These are phyloP conservation scores for Borealophlyctis nickersoniae DNA, from an alignment of 192 early-diverging fungal species.

Conservation along the genomic window DNA sequence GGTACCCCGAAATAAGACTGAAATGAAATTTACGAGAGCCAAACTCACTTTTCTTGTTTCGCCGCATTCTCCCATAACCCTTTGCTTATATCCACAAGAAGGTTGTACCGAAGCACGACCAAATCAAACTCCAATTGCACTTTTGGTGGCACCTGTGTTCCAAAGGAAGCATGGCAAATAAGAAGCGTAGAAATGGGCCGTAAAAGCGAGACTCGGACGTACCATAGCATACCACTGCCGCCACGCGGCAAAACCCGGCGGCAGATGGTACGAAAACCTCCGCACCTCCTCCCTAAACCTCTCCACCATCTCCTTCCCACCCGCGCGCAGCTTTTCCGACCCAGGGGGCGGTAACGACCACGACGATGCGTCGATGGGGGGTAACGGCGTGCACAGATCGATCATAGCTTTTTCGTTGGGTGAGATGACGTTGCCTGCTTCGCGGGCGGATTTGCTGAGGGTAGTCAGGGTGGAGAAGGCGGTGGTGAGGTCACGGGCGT, in stretches of 20 bases:
- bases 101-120: constrained; percentile 32
- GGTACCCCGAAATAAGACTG: neutral
- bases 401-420: constrained; percentile 41
- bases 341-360: constrained; percentile 34
- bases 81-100: constrained; percentile 29
- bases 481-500: constrained; percentile 35
- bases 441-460: constrained; percentile 27
- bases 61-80: constrained; percentile 39
- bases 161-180: constrained; percentile 11
- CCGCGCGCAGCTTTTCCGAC: constrained; percentile 20
- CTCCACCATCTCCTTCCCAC: constrained; percentile 25
- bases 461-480: constrained; percentile 32
- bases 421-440: constrained; percentile 27
- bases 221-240: constrained; percentile 32
- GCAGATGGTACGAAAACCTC: constrained; percentile 31
- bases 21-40: neutral
- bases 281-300: constrained; percentile 40
- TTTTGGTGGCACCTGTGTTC: constrained; percentile 24
- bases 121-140: constrained; percentile 35
- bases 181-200: too few relatives aligned
- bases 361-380: constrained; percentile 23
- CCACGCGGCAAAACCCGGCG: constrained; percentile 40
- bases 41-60: constrained; percentile 39
- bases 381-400: constrained; percentile 41
- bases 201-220: too few relatives aligned